Evolutionary conservation across 768 basidiomycete species (phyloP).

Genomic region (Boletus edulis): DNA sequence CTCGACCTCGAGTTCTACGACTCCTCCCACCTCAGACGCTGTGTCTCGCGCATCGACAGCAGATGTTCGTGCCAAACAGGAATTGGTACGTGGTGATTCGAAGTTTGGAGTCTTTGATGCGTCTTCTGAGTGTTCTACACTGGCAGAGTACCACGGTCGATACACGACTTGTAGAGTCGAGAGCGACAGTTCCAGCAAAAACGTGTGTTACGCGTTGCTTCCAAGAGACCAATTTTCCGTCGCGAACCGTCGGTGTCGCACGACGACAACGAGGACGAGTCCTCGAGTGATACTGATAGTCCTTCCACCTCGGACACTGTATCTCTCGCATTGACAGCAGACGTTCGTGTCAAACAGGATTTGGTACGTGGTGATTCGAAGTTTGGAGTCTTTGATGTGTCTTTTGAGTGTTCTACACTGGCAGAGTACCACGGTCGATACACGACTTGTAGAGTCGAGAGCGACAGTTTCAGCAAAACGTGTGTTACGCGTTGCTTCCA

Average conservation of each 20-base stretch:
- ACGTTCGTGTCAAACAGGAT: slow-evolving; percentile 3
- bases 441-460: background rate
- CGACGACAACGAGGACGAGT: background rate
- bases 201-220: background rate
- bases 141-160: background rate
- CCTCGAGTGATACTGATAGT: background rate
- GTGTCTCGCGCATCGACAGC: background rate
- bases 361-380: slow-evolving; percentile 6
- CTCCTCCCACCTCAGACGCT: background rate
- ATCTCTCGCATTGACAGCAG: background rate
- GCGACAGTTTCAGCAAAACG: background rate
- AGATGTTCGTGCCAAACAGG: slow-evolving; percentile 2
- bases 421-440: background rate
- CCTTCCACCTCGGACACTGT: background rate
- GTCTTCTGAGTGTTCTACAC: slow-evolving; percentile 1
- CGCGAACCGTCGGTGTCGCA: slow-evolving; percentile 7
- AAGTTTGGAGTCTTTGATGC: background rate
- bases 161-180: background rate
- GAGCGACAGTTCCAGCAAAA: background rate
- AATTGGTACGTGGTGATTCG: slow-evolving; percentile 8
- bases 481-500: no score
- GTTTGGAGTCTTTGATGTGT: background rate
- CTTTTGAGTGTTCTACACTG: slow-evolving; percentile 2
- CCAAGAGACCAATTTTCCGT: slow-evolving; percentile 2
- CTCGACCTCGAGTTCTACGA: background rate